Evolutionary conservation across 257 asterid species (phyloP).

Genomic region (Nicotiana undulata): DNA sequence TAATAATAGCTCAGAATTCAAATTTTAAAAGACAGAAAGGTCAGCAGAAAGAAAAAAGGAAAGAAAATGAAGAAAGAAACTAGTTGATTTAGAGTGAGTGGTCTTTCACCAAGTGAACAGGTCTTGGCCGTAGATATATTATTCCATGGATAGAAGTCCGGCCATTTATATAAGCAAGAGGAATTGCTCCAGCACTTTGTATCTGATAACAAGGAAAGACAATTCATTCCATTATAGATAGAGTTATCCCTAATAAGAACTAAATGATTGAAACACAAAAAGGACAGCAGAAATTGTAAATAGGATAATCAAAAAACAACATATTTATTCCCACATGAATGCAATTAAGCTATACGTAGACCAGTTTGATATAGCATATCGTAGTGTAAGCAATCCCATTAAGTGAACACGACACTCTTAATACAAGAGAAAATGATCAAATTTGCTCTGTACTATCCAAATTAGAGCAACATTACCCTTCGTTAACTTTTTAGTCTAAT

Average conservation of each 20-base stretch:
- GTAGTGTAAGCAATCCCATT: background rate
- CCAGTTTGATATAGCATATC: background rate
- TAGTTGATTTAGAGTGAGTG: background rate
- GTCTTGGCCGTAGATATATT: conserved; percentile 8
- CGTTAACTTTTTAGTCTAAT: too few relatives aligned
- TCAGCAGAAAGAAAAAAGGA: background rate
- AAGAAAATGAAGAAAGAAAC: background rate
- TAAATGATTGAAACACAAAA: background rate
- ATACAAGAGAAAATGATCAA: too few relatives aligned
- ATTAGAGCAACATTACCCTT: too few relatives aligned
- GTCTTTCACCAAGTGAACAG: background rate
- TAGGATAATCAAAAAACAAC: background rate
- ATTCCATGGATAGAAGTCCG: conserved; percentile 4
- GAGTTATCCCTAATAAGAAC: background rate
- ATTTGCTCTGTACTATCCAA: too few relatives aligned
- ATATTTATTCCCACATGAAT: background rate
- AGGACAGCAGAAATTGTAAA: background rate
- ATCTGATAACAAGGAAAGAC: conserved; percentile 10
- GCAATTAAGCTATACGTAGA: background rate
- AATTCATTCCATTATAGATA: background rate
- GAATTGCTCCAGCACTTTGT: conserved; percentile 19
- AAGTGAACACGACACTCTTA: background rate
- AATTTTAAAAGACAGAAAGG: background rate
- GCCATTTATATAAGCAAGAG: conserved; percentile 4
- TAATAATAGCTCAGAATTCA: background rate